Evolutionary conservation across 139 green algal species (phyloP).

Genomic region (Yamagishiella unicocca): DNA sequence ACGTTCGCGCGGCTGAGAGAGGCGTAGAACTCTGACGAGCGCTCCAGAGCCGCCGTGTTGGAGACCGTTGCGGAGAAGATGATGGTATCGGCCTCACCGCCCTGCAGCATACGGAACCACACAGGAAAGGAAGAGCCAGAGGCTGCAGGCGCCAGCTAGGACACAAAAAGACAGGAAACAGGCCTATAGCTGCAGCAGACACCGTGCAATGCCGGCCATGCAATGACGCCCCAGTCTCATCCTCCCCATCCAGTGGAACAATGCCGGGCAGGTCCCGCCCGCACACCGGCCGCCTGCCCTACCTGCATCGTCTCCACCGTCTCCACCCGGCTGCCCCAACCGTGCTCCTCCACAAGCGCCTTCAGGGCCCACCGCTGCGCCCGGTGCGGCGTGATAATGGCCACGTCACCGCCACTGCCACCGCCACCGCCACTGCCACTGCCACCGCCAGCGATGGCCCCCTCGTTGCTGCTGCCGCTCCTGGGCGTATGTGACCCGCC

Average conservation of each 20-base stretch:
- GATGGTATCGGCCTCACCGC: conserved; percentile 25
- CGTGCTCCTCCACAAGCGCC: not conserved
- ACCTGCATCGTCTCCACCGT: conserved; percentile 46
- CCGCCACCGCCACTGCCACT: not conserved
- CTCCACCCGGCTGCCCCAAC: not conserved
- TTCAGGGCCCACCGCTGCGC: conserved; percentile 28
- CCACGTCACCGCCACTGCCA: not conserved
- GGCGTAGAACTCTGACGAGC: conserved; percentile 19
- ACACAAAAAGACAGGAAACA: not conserved
- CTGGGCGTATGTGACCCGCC: too few species aligned
- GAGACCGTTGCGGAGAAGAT: conserved; percentile 39
- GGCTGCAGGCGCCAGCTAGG: too few species aligned
- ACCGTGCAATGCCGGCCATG: not conserved
- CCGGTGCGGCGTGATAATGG: conserved; percentile 35
- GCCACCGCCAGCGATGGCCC: not conserved
- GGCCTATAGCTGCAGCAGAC: not conserved
- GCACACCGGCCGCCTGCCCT: not conserved
- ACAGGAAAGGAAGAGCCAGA: too few species aligned
- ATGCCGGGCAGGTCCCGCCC: not conserved
- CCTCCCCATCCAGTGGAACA: not conserved
- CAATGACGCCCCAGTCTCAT: not conserved
- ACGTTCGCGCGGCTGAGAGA: conserved; percentile 31
- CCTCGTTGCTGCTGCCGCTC: not conserved
- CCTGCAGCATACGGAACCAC: too few species aligned
- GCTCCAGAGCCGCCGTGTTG: not conserved